Base-by-base conservation (phyloP, 2,329 filamentous ascomycete genomes). In the Alternaria angustiovoidea region DNA sequence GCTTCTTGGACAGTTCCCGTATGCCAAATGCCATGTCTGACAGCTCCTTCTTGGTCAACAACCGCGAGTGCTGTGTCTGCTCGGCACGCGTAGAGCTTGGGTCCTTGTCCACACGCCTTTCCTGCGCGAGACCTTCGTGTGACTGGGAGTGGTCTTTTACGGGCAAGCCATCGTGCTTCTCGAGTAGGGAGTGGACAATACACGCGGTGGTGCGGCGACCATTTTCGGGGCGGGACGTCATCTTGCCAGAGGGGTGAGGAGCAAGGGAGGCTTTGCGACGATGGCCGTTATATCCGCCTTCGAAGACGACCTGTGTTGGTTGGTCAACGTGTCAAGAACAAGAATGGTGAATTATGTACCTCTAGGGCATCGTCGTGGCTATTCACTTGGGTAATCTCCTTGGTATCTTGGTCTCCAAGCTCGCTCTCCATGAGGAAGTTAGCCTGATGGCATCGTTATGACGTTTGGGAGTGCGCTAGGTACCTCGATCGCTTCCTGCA, bases 21-120 rank as follows among this genome's bases (percentile, higher is more conserved):
- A 98, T 95, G 26, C 94, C 94, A 88, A 94, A 94, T 0, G 94
- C 94, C 94, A 99, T 98, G 71, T 98, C 95, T 14, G 91, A 93
- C 42, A 99, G 84, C 79, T 99, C 93, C 77, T 92, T 93, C 82
- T 98, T 98, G 1, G 94, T 97, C 67, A 98, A 84, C 51, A 97
- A 86, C n/a, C 94, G 87, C 60, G 87, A 89, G 57, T 88, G 83
- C 18, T 84, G 81, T 22, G 73, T 70, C 52, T 76, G 68, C 1
- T 81, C 74, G 14, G 74, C 72, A 18, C 73, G 61, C 7, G 69
- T 67, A 16, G 38, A 42, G n/a, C 76, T 71, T 0, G 75, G 75
- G 48, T 80, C 74, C 63, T 83, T 83, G 72, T 83, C 82, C n/a
- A 81, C 72, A 2, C 74, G 73, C 46, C 69, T 72, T 41, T 80